phyloP scores from a whole-genome alignment of 352 stramenopile genomes.

The Phytopythium montanum region DNA sequence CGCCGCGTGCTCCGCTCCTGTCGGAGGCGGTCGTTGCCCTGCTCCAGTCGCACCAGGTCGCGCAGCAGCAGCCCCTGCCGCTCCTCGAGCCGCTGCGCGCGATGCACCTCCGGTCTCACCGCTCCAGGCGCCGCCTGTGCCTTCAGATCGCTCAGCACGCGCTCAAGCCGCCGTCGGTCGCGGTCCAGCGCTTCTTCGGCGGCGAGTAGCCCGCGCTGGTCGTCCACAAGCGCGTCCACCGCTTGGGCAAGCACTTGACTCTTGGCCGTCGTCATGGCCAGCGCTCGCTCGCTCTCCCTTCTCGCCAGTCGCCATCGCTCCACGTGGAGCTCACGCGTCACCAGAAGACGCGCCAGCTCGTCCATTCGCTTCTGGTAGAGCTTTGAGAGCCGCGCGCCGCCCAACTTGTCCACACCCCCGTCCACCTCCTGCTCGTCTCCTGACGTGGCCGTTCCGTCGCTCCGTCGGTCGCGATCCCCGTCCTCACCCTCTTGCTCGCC shows the following conservation, averaged over 20 bases:
- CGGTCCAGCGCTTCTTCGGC: slow-evolving; percentile 32
- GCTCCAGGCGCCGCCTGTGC: slow-evolving; percentile 36
- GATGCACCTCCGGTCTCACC: slow-evolving; percentile 43
- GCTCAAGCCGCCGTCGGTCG: slow-evolving; percentile 36
- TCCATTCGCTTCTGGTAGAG: slow-evolving; percentile 9
- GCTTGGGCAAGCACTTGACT: slow-evolving; percentile 24
- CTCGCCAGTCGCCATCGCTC: slow-evolving; percentile 14
- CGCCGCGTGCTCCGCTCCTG: slow-evolving; percentile 45
- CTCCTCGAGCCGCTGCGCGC: slow-evolving; percentile 36
- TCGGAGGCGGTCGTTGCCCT: slow-evolving; percentile 47
- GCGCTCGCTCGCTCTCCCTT: slow-evolving; percentile 2
- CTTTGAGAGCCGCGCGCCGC: slow-evolving; percentile 10
- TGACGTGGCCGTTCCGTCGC: slow-evolving; percentile 1
- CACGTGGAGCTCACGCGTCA: slow-evolving; percentile 14
- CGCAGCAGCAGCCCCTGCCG: slow-evolving; percentile 44
- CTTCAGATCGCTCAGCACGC: slow-evolving; percentile 46
- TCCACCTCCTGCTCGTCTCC: neutral
- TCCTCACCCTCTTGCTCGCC: slow-evolving; percentile 16
- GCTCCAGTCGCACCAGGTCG: slow-evolving; percentile 45
- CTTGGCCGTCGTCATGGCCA: neutral
- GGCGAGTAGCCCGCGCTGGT: slow-evolving; percentile 25
- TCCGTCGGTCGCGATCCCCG: slow-evolving; percentile 10
- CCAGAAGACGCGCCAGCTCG: slow-evolving; percentile 13
- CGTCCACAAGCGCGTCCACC: slow-evolving; percentile 29
- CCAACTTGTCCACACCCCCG: neutral